Percentiles rank a stretch among this genome's conserved stretches.
Evolutionary conservation across 345 rosid genomes (phyloP).

Genomic region (Carallia brachiata): DNA sequence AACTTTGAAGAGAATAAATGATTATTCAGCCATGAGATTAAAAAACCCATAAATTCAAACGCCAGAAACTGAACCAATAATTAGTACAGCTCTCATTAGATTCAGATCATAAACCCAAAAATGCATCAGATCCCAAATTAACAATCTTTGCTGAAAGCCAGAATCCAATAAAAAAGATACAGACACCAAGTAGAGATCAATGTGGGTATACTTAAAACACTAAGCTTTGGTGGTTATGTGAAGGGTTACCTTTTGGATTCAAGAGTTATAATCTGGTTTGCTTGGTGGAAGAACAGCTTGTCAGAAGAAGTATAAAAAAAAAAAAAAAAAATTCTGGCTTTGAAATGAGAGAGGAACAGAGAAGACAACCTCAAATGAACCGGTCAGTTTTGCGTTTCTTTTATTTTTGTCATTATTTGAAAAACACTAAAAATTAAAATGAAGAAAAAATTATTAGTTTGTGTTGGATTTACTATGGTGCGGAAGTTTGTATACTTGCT

Average conservation of each 20-base stretch:
- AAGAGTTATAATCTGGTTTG: conserved; percentile 11
- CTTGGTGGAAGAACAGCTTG: conserved; percentile 12
- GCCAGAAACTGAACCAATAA: conserved; percentile 10
- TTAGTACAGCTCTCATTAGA: conserved; percentile 1
- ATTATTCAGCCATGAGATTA: conserved; percentile 18
- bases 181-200: conserved; percentile 14
- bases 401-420: conserved; percentile 24
- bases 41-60: conserved; percentile 22
- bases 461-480: background rate
- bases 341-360: background rate
- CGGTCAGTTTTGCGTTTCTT: conserved; percentile 4
- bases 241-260: conserved; percentile 28
- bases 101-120: conserved; percentile 18
- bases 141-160: conserved; percentile 14
- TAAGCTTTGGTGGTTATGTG: conserved; percentile 19
- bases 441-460: background rate
- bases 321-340: conserved; percentile 1
- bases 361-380: conserved; percentile 10
- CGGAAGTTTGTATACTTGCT: background rate
- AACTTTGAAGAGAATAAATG: conserved; percentile 14
- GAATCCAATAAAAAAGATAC: background rate
- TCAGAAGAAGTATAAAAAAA: conserved; percentile 11
- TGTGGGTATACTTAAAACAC: conserved; percentile 5
- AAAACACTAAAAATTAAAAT: background rate
- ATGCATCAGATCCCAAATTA: conserved; percentile 32